A percentile compares a stretch with the other conserved stretches of the same genome.
Conservation (phyloP, 176 grass and related monocot genomes). For the Secale cereale region DNA sequence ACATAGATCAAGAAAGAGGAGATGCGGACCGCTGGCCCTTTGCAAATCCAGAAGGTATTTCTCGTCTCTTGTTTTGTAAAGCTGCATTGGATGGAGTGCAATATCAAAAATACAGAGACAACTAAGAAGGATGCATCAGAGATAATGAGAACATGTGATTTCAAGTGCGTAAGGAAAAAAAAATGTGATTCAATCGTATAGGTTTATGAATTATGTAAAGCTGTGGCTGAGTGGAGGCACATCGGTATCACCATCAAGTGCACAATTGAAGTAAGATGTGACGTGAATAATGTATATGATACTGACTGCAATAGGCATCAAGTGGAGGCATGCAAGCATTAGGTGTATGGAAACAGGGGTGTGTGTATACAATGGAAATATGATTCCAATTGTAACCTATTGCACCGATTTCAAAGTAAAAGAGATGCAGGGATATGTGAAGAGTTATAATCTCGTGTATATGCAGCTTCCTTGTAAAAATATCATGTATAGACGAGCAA, state of each 20-base stretch:
- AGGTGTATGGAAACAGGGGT: not conserved
- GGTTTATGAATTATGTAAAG: not conserved
- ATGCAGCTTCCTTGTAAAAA: not conserved
- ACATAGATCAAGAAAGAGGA: constrained; percentile 82
- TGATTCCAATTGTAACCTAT: not conserved
- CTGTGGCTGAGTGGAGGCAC: not conserved
- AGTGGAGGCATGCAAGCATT: not conserved
- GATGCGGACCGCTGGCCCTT: constrained; percentile 60
- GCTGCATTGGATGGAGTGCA: constrained; percentile 28
- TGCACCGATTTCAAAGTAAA: not conserved
- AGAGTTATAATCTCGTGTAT: not conserved
- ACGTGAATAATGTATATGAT: not conserved
- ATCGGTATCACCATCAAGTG: not conserved
- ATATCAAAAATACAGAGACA: constrained; percentile 7
- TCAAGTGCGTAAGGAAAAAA: not conserved
- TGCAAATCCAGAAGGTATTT: constrained; percentile 85
- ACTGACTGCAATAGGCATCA: not conserved
- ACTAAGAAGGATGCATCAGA: not conserved
- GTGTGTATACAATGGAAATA: not conserved
- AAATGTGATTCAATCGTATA: not conserved
- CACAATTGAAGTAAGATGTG: not conserved
- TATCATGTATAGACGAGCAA: not conserved
- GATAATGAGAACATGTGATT: not conserved
- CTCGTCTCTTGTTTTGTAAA: constrained; percentile 92
- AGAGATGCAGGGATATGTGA: not conserved